Evolutionary conservation across 2,329 filamentous ascomycete species (phyloP), one percentile per base, ranked within the genome.

Genomic region (Sporothrix protearum): DNA sequence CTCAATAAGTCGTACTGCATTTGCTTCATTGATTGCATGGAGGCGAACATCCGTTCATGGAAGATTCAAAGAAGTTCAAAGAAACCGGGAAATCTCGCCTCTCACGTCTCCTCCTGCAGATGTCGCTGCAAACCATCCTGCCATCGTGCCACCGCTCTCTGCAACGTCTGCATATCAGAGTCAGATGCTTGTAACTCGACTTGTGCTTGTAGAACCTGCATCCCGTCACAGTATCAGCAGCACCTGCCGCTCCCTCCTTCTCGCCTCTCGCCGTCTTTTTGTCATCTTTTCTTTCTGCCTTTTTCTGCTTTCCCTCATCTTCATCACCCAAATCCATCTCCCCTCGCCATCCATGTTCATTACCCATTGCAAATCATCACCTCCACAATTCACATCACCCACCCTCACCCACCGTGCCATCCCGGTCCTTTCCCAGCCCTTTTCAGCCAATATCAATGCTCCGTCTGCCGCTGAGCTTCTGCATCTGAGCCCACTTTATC

Each of bases 391-490:
- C 42, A 28, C 67, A 22, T 16, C 22, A 55, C 51, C 39, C 28
- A 42, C 61, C 42, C 45, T n/a, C 30, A n/a, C n/a, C 49, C 47
- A 49, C 66, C 30, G n/a, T 61, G 22, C 51, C 49, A 36, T 59
- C n/a, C 30, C 5, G 6, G 33, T 47, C 53, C 45, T 10, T 45
- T 42, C 25, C 9, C 57, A n/a, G 10, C 16, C 61, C 61, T 36
- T 53, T 61, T 78, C 82, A 82, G 81, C 85, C 85, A 87, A 87
- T 87, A 86, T 86, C 81, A 82, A 81, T 79, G 79, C 79, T 77
- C 80, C 78, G 78, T 81, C 84, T 81, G 77, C 83, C 83, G 83
- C 84, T 82, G 79, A 75, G 76, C 76, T 76, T 76, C 75, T 61
- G 76, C 72, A 25, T 70, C 47, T 36, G 39, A 76, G 73, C 71